Percentiles rank a stretch among this genome's conserved stretches.
phyloP scores from a whole-genome alignment of 305 asterid species.

The Solanum hybrid region DNA sequence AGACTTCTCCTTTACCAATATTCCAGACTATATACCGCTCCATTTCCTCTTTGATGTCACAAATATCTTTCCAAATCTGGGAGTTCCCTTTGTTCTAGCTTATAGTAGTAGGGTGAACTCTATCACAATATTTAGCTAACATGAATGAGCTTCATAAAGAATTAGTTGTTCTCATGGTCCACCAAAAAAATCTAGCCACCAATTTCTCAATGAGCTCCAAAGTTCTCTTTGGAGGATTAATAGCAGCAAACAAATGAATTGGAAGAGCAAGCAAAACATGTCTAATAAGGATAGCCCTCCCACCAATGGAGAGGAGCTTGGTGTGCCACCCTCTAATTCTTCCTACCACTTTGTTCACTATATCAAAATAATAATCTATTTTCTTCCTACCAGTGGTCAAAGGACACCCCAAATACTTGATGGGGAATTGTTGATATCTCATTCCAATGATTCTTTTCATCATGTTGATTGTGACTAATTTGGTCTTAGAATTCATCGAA shows the following conservation, averaged over 20 bases:
- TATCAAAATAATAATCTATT: background rate
- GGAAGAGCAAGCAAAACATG: background rate
- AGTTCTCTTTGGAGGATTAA: background rate
- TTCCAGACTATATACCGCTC: too few relatives aligned
- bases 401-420: background rate
- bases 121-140: background rate
- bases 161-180: background rate
- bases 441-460: background rate
- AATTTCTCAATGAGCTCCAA: background rate
- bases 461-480: background rate
- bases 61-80: background rate
- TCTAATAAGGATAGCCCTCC: background rate
- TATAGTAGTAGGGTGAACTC: background rate
- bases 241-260: background rate
- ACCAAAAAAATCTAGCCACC: background rate
- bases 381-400: background rate
- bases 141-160: background rate
- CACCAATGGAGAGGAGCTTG: background rate
- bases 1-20: background rate
- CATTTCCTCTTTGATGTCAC: background rate
- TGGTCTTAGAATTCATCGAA: background rate
- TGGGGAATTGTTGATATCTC: background rate
- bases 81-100: background rate
- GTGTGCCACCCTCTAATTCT: background rate
- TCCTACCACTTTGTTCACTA: background rate